Conservation (phyloP, 2,329 filamentous ascomycete species). For the Sporothrix variecibatus region DNA sequence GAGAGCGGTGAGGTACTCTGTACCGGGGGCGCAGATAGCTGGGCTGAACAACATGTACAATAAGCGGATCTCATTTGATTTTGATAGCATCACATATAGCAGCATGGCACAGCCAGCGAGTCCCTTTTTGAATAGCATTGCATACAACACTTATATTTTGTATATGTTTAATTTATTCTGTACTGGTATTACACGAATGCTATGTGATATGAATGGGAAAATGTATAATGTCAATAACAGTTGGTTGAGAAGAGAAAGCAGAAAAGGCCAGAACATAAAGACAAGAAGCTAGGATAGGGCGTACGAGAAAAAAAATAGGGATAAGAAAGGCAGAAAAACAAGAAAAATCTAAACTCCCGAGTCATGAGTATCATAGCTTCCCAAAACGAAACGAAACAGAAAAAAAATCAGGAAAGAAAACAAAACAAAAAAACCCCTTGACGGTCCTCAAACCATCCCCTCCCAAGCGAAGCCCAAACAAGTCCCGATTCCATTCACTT, state of each 20-base stretch:
- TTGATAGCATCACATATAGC: not conserved
- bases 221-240: not conserved
- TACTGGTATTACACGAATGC: not conserved
- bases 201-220: not conserved
- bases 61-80: not conserved
- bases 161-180: not conserved
- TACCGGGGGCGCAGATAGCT: not conserved
- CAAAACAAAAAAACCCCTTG: not conserved
- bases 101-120: not conserved
- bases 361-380: conserved; percentile 24
- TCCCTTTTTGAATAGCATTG: not conserved
- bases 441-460: not conserved
- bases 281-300: not conserved
- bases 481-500: not conserved
- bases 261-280: not conserved
- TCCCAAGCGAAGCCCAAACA: not conserved
- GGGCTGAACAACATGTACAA: conserved; percentile 1
- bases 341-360: conserved; percentile 22
- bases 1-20: not conserved
- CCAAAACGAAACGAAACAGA: not conserved
- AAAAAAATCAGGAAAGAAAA: not conserved
- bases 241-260: not conserved
- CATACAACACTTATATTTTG: not conserved
- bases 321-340: conserved; percentile 7
- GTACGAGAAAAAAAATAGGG: not conserved